Evolutionary conservation across 352 stramenopile species (phyloP).

Genomic region (Elongisporangium anandrum): DNA sequence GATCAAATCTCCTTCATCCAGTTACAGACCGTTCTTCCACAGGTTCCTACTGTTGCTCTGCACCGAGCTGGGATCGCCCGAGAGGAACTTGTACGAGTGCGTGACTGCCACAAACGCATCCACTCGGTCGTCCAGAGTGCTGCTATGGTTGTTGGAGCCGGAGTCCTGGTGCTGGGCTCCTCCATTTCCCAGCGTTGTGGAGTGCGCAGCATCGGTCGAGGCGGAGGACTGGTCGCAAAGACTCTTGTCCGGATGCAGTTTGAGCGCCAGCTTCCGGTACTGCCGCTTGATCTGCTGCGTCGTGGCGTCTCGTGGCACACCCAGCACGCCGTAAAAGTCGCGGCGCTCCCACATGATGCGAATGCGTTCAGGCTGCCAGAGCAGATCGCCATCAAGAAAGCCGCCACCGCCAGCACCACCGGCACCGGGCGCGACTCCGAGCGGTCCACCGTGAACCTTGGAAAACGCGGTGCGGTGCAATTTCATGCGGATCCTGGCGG

Average conservation of each 20-base stretch:
- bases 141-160: too few relatives aligned
- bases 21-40: not conserved
- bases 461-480: constrained; percentile 51
- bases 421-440: constrained; percentile 16
- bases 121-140: too few relatives aligned
- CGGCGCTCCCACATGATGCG: constrained; percentile 75
- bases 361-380: constrained; percentile 78
- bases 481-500: constrained; percentile 75
- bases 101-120: too few relatives aligned
- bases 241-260: constrained; percentile 78
- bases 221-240: too few relatives aligned
- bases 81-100: not conserved
- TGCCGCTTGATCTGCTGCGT: constrained; percentile 75
- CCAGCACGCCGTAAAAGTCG: constrained; percentile 73
- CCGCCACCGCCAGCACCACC: constrained; percentile 10
- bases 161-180: too few relatives aligned
- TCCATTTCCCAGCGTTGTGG: too few relatives aligned
- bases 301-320: constrained; percentile 55
- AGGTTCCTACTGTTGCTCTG: too few relatives aligned
- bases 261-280: constrained; percentile 82
- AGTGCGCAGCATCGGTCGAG: too few relatives aligned
- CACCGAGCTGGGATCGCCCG: too few relatives aligned
- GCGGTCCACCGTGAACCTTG: constrained; percentile 7
- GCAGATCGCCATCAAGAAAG: constrained; percentile 53
- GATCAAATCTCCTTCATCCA: too few relatives aligned